Conservation (phyloP, 441 rosid genomes). For the Mallotus repandus region DNA sequence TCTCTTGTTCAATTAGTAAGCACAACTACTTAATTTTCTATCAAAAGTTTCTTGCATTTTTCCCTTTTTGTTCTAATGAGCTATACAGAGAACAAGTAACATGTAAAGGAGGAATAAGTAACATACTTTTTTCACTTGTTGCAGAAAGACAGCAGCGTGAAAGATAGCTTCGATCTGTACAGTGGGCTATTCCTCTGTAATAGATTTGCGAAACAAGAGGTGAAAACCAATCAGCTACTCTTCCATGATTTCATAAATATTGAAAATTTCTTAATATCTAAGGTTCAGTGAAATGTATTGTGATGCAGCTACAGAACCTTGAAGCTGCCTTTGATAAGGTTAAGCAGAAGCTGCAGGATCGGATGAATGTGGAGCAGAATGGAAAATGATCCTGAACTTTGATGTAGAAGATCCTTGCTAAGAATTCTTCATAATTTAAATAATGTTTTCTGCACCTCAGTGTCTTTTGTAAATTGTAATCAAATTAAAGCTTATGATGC, state of each 20-base stretch:
- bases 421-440: neutral
- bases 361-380: slow-evolving; percentile 28
- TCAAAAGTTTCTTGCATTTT: neutral
- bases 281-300: neutral
- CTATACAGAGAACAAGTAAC: neutral
- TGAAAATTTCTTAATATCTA: neutral
- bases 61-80: neutral
- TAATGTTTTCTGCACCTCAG: neutral
- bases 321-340: slow-evolving; percentile 38
- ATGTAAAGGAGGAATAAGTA: neutral
- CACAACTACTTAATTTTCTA: neutral
- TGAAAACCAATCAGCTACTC: slow-evolving; percentile 15
- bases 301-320: slow-evolving; percentile 51
- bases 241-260: neutral
- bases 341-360: slow-evolving; percentile 43
- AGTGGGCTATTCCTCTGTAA: slow-evolving; percentile 47
- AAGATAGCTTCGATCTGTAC: slow-evolving; percentile 48
- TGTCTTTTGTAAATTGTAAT: neutral
- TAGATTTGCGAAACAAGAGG: slow-evolving; percentile 56
- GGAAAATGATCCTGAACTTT: neutral
- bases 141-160: slow-evolving; percentile 44
- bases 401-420: slow-evolving; percentile 8
- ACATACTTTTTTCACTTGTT: slow-evolving; percentile 1
- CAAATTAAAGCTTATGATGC: neutral
- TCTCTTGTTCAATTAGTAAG: slow-evolving; percentile 44